phyloP scores from a whole-genome alignment of 768 basidiomycete species.

The Russula emetica region DNA sequence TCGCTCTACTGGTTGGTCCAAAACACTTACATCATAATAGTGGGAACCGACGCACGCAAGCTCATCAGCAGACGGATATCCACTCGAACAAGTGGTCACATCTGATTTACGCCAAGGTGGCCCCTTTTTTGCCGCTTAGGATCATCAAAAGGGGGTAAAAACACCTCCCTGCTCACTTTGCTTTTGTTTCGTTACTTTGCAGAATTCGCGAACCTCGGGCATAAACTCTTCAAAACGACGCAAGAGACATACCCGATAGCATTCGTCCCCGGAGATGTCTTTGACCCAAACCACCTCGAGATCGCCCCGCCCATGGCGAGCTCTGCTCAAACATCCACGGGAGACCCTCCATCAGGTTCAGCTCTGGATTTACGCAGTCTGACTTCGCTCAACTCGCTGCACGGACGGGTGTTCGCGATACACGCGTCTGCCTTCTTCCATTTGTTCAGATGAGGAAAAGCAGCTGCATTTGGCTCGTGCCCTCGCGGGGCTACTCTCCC shows the following conservation, averaged over 20 bases:
- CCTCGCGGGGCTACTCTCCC: slow-evolving; percentile 42
- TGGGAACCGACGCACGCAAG: slow-evolving; percentile 44
- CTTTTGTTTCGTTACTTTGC: background rate
- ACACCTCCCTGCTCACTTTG: background rate
- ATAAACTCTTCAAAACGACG: slow-evolving; percentile 53
- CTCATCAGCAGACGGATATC: slow-evolving; percentile 43
- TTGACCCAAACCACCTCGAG: slow-evolving; percentile 45
- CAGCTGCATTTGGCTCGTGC: slow-evolving; percentile 42
- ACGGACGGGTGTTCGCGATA: slow-evolving; percentile 47
- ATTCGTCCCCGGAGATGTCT: slow-evolving; percentile 54
- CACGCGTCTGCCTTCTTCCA: slow-evolving; percentile 50
- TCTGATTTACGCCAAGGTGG: slow-evolving; percentile 41
- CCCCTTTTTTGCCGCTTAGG: background rate
- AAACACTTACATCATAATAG: slow-evolving; percentile 23
- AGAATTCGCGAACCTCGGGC: slow-evolving; percentile 62
- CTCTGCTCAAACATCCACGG: slow-evolving; percentile 29
- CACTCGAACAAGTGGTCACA: slow-evolving; percentile 37
- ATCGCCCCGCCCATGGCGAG: slow-evolving; percentile 30
- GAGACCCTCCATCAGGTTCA: background rate
- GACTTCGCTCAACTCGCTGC: slow-evolving; percentile 43
- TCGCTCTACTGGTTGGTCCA: background rate
- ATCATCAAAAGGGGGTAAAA: background rate
- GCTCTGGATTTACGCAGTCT: slow-evolving; percentile 34
- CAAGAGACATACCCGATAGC: slow-evolving; percentile 49
- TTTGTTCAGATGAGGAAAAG: slow-evolving; percentile 37